These are phyloP conservation scores for Cyclostephanos tholiformis DNA, from an alignment of 108 stramenopile genomes.

Conservation along the genomic window DNA sequence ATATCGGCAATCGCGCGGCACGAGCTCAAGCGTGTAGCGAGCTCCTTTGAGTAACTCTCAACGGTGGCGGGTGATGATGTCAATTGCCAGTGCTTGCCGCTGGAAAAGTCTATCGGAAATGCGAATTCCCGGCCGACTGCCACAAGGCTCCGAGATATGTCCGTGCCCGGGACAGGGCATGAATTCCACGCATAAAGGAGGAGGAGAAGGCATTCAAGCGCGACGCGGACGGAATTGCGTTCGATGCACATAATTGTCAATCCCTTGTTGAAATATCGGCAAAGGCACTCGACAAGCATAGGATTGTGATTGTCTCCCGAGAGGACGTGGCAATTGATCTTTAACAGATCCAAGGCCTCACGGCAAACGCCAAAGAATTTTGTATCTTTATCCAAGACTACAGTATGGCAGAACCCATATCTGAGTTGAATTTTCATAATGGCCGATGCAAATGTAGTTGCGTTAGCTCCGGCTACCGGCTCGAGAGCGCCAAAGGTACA, in stretches of 20 bases:
- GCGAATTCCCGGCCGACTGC: constrained; percentile 27
- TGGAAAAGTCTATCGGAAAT: constrained; percentile 39
- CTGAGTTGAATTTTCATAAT: too few relatives aligned
- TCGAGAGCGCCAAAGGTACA: constrained; percentile 7
- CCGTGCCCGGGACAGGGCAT: constrained; percentile 19
- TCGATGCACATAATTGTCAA: constrained; percentile 14
- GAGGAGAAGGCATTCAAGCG: background rate
- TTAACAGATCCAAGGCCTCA: too few relatives aligned
- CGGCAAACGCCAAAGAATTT: too few relatives aligned
- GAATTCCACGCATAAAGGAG: constrained; percentile 21
- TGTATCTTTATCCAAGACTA: too few relatives aligned
- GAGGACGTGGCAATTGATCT: constrained; percentile 8
- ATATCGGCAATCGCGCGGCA: too few relatives aligned
- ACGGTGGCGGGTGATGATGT: background rate
- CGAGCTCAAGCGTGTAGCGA: too few relatives aligned
- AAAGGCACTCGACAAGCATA: constrained; percentile 29
- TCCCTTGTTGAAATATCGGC: too few relatives aligned
- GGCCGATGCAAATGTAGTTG: too few relatives aligned
- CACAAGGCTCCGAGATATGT: too few relatives aligned
- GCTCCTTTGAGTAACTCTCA: constrained; percentile 4
- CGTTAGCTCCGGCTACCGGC: constrained; percentile 4
- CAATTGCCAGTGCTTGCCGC: constrained; percentile 1
- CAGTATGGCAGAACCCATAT: too few relatives aligned
- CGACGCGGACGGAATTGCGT: background rate
- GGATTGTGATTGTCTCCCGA: constrained; percentile 33